A percentile compares a stretch with the other conserved stretches of the same genome.
Evolutionary conservation across 2,329 filamentous ascomycete genomes (phyloP).

Genomic region (Sclerotinia minor): DNA sequence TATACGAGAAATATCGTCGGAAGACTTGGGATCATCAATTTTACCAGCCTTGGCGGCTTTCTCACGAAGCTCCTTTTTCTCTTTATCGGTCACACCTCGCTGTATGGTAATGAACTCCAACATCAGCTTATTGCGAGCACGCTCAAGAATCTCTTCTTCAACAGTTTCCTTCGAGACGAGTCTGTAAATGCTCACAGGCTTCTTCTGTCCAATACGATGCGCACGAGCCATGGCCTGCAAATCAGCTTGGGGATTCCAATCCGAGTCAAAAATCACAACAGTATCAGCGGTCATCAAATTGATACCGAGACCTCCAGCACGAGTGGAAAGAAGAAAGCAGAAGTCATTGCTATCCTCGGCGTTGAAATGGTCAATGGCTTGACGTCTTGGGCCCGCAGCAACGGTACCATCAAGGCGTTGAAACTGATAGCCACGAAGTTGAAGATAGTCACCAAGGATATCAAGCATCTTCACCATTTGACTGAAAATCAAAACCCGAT

Average conservation of each 20-base stretch:
- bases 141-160: conserved; percentile 94
- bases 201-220: conserved; percentile 95
- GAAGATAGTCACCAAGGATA: conserved; percentile 90
- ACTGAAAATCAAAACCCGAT: conserved; percentile 96
- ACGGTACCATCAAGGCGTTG: conserved; percentile 96
- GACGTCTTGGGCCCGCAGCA: conserved; percentile 78
- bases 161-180: conserved; percentile 98
- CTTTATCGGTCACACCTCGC: conserved; percentile 93
- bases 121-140: conserved; percentile 94
- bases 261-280: conserved; percentile 95
- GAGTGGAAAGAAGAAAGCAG: conserved; percentile 90
- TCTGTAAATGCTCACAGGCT: conserved; percentile 92
- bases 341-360: conserved; percentile 95
- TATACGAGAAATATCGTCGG: conserved; percentile 93
- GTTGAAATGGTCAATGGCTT: conserved; percentile 98
- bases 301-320: conserved; percentile 96
- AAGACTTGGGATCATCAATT: conserved; percentile 80
- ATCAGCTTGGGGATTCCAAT: conserved; percentile 99
- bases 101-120: conserved; percentile 98
- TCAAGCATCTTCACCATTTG: conserved; percentile 99
- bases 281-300: conserved; percentile 99
- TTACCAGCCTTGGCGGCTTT: conserved; percentile 78
- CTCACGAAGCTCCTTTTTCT: conserved; percentile 70
- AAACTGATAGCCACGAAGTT: conserved; percentile 89
- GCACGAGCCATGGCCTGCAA: conserved; percentile 98